phyloP scores from a whole-genome alignment of 2,329 filamentous ascomycete species.

The Periconia sp. region DNA sequence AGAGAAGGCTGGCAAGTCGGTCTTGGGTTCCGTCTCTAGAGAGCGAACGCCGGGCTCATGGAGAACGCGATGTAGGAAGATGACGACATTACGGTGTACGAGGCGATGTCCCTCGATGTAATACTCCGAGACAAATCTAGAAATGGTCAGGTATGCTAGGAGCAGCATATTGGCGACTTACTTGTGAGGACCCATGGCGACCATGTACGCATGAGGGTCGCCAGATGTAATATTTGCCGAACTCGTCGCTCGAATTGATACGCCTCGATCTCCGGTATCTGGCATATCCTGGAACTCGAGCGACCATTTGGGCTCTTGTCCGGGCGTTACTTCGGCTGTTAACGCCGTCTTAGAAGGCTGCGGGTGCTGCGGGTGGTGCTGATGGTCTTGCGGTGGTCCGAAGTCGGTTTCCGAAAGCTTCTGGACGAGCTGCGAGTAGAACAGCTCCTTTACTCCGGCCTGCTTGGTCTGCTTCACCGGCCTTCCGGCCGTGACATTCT shows the following conservation, averaged over 20 bases:
- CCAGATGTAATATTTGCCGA: slow-evolving; percentile 56
- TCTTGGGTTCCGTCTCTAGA: slow-evolving; percentile 38
- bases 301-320: slow-evolving; percentile 41
- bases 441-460: slow-evolving; percentile 54
- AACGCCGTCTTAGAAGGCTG: slow-evolving; percentile 15
- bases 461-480: slow-evolving; percentile 40
- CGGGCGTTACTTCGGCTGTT: slow-evolving; percentile 28
- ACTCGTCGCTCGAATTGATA: slow-evolving; percentile 60
- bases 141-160: slow-evolving; percentile 24
- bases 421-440: slow-evolving; percentile 60
- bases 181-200: slow-evolving; percentile 59
- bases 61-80: slow-evolving; percentile 63
- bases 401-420: slow-evolving; percentile 47
- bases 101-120: slow-evolving; percentile 63
- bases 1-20: slow-evolving; percentile 50
- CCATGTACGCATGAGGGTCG: slow-evolving; percentile 58
- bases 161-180: no score
- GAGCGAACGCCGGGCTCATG: slow-evolving; percentile 50
- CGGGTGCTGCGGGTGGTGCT: not conserved
- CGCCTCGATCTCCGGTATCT: slow-evolving; percentile 58
- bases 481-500: slow-evolving; percentile 38
- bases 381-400: slow-evolving; percentile 18
- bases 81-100: slow-evolving; percentile 62
- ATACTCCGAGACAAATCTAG: slow-evolving; percentile 64
- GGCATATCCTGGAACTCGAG: slow-evolving; percentile 51